These are phyloP conservation scores for Orbilia brochopaga DNA, from an alignment of 2,329 filamentous ascomycete species.

Conservation along the genomic window DNA sequence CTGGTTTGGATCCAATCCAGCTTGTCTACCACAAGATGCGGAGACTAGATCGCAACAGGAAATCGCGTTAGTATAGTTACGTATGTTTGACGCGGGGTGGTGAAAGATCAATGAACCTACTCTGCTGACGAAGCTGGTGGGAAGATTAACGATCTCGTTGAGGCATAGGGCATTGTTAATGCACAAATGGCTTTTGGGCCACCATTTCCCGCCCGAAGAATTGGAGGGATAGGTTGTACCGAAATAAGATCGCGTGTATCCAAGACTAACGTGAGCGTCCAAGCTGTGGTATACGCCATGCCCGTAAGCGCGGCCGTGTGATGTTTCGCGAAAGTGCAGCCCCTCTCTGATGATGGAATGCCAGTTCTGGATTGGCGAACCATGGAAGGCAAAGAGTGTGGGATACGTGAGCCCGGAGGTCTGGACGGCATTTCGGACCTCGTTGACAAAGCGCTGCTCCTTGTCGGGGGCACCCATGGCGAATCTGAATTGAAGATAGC, in stretches of 20 bases:
- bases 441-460: slow-evolving; percentile 74
- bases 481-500: slow-evolving; percentile 82
- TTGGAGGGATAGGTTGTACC: slow-evolving; percentile 3
- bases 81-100: not conserved
- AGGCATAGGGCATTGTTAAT: slow-evolving; percentile 70
- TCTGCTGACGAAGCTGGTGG: slow-evolving; percentile 64
- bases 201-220: slow-evolving; percentile 57
- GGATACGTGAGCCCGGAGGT: slow-evolving; percentile 61
- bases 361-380: slow-evolving; percentile 78
- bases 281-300: slow-evolving; percentile 81
- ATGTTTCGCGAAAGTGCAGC: slow-evolving; percentile 70
- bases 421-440: slow-evolving; percentile 60
- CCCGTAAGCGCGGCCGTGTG: slow-evolving; percentile 74
- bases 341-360: slow-evolving; percentile 86
- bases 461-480: slow-evolving; percentile 88
- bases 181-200: slow-evolving; percentile 72
- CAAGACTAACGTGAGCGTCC: slow-evolving; percentile 64
- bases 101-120: slow-evolving; percentile 19
- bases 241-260: slow-evolving; percentile 57
- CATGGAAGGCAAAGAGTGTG: slow-evolving; percentile 86
- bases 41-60: slow-evolving; percentile 9
- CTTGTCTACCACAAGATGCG: slow-evolving; percentile 69
- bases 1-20: slow-evolving; percentile 86
- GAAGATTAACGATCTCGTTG: slow-evolving; percentile 83
- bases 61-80: not conserved